Conservation (phyloP, 2,329 filamentous ascomycete genomes). For the Metarhizium humberi region DNA sequence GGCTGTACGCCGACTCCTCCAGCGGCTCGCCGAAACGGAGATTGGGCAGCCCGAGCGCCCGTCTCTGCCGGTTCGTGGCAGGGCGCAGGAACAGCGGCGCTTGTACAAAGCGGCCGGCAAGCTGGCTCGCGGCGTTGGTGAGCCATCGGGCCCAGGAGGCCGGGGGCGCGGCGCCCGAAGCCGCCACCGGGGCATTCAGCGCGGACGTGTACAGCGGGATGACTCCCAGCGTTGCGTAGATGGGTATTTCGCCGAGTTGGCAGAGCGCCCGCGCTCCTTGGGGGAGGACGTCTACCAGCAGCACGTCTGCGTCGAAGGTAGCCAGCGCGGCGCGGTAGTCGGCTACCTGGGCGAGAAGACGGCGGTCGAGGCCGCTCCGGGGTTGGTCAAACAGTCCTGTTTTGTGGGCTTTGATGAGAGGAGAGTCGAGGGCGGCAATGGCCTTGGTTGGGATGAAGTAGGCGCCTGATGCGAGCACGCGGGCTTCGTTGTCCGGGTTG, state of each 20-base stretch:
- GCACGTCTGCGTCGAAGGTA: constrained; percentile 18
- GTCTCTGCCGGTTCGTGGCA: constrained; percentile 21
- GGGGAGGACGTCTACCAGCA: constrained; percentile 29
- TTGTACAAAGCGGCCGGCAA: constrained; percentile 17
- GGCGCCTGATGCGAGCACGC: constrained; percentile 24
- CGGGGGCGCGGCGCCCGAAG: constrained; percentile 22
- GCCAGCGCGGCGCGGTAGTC: constrained; percentile 24
- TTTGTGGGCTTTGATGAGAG: constrained; percentile 15
- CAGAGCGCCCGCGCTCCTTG: constrained; percentile 24
- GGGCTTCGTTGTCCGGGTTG: constrained; percentile 21
- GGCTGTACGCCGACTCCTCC: constrained; percentile 26
- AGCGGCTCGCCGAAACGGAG: constrained; percentile 20
- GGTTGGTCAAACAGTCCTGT: constrained; percentile 23
- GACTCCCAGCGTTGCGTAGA: constrained; percentile 28
- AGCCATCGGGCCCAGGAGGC: constrained; percentile 15
- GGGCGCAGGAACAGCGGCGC: constrained; percentile 18
- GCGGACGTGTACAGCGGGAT: constrained; percentile 27
- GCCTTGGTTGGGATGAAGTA: constrained; percentile 21
- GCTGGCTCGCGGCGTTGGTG: constrained; percentile 18
- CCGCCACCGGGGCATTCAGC: constrained; percentile 18
- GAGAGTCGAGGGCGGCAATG: constrained; percentile 21
- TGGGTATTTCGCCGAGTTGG: constrained; percentile 24
- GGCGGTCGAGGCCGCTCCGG: constrained; percentile 14
- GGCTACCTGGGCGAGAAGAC: constrained; percentile 24
- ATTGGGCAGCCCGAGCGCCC: constrained; percentile 15